Evolutionary conservation across 139 green algal species (phyloP).

Genomic region (Volvox africanus): DNA sequence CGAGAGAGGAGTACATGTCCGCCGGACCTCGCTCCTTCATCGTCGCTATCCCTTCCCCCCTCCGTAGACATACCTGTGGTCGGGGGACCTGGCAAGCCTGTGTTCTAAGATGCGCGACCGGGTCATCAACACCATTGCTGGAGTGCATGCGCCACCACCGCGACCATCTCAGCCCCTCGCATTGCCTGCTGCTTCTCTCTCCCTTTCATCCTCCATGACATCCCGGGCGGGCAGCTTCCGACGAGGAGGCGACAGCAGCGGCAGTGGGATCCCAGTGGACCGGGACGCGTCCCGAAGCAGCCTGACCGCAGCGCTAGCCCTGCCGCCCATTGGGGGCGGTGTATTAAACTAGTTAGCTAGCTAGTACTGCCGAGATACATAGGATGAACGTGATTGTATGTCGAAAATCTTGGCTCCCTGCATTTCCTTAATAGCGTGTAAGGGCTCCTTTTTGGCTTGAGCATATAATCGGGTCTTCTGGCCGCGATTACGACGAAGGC

Average conservation of each 20-base stretch:
- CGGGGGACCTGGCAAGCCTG: background rate
- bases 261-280: background rate
- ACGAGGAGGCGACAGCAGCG: background rate
- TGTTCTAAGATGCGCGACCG: conserved; percentile 1
- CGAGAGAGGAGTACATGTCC: too few species aligned
- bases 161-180: background rate
- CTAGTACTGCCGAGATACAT: too few species aligned
- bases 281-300: background rate
- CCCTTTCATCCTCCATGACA: background rate
- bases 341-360: background rate
- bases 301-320: background rate
- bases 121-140: conserved; percentile 14
- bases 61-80: conserved; percentile 6
- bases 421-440: too few species aligned
- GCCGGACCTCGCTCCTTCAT: too few species aligned
- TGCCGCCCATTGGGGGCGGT: background rate
- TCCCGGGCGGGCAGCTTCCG: background rate
- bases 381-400: too few species aligned
- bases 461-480: too few species aligned
- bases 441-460: too few species aligned
- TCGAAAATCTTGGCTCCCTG: too few species aligned
- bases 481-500: too few species aligned
- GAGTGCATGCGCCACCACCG: background rate
- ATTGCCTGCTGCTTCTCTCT: background rate
- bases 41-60: too few species aligned